phyloP scores from a whole-genome alignment of 352 stramenopile genomes.

The Globisporangium barbulae region DNA sequence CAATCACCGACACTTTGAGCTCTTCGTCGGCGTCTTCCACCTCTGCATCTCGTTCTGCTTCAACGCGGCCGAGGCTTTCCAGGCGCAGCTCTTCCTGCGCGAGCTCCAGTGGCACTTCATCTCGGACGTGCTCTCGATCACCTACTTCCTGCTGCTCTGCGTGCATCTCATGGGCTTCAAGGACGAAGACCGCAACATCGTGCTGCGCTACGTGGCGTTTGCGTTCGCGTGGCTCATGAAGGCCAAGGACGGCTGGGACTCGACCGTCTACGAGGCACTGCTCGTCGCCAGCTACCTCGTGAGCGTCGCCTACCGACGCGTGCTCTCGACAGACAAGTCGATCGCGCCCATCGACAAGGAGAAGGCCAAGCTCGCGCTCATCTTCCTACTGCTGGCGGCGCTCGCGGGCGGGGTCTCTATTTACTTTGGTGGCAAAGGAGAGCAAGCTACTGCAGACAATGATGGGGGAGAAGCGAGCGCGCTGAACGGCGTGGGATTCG shows the following conservation, averaged over 20 bases:
- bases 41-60: slow-evolving; percentile 78
- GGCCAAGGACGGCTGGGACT: slow-evolving; percentile 79
- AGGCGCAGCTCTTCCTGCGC: slow-evolving; percentile 59
- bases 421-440: slow-evolving; percentile 28
- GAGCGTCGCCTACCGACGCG: slow-evolving; percentile 50
- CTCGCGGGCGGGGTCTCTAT: slow-evolving; percentile 47
- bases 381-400: slow-evolving; percentile 36
- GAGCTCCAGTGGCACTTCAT: slow-evolving; percentile 86
- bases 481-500: slow-evolving; percentile 44
- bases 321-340: slow-evolving; percentile 36
- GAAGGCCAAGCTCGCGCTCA: slow-evolving; percentile 50
- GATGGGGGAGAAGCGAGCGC: slow-evolving; percentile 17
- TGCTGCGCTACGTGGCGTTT: slow-evolving; percentile 84
- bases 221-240: slow-evolving; percentile 83
- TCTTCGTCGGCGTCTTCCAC: slow-evolving; percentile 86
- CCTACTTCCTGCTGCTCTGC: slow-evolving; percentile 83
- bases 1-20: slow-evolving; percentile 86
- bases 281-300: slow-evolving; percentile 59
- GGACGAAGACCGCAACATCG: slow-evolving; percentile 81
- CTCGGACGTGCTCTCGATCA: slow-evolving; percentile 81
- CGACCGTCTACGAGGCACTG: slow-evolving; percentile 61
- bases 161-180: slow-evolving; percentile 84
- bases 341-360: slow-evolving; percentile 55
- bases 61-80: slow-evolving; percentile 76
- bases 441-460: background rate